These are phyloP conservation scores for Neonectria neomacrospora DNA, from an alignment of 2,329 filamentous ascomycete genomes.

Conservation along the genomic window DNA sequence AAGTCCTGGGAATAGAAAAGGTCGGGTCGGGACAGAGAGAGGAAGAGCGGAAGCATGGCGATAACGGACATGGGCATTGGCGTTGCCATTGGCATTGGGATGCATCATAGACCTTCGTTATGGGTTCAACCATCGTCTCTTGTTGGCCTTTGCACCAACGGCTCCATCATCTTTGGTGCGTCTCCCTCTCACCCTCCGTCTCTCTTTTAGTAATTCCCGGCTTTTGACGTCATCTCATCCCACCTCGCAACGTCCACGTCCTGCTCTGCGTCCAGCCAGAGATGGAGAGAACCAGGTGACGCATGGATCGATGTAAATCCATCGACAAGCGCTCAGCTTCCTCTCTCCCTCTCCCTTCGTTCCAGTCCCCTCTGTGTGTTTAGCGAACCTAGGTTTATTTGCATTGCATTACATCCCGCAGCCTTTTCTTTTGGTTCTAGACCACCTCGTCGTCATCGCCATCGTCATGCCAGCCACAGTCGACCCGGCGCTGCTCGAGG, in stretches of 20 bases:
- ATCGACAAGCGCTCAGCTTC: background rate
- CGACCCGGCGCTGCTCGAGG: slow-evolving; percentile 70
- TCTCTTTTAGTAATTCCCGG: slow-evolving; percentile 36
- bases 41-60: background rate
- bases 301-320: slow-evolving; percentile 1
- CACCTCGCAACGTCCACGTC: slow-evolving; percentile 20
- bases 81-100: background rate
- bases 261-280: background rate
- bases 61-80: background rate
- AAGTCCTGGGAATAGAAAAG: background rate
- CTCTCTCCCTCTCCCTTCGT: background rate
- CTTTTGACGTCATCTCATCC: slow-evolving; percentile 45
- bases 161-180: background rate
- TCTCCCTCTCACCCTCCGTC: slow-evolving; percentile 6
- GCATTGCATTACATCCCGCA: background rate
- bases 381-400: background rate
- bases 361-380: background rate
- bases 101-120: background rate
- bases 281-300: slow-evolving; percentile 9
- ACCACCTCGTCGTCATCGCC: slow-evolving; percentile 10
- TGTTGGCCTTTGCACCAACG: background rate
- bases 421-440: background rate
- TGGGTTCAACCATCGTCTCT: background rate
- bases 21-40: background rate
- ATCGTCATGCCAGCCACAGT: slow-evolving; percentile 58